A percentile compares a stretch with the other conserved stretches of the same genome.
Evolutionary conservation across 2,329 filamentous ascomycete genomes (phyloP).

Genomic region (Pezizomycotina sp.): DNA sequence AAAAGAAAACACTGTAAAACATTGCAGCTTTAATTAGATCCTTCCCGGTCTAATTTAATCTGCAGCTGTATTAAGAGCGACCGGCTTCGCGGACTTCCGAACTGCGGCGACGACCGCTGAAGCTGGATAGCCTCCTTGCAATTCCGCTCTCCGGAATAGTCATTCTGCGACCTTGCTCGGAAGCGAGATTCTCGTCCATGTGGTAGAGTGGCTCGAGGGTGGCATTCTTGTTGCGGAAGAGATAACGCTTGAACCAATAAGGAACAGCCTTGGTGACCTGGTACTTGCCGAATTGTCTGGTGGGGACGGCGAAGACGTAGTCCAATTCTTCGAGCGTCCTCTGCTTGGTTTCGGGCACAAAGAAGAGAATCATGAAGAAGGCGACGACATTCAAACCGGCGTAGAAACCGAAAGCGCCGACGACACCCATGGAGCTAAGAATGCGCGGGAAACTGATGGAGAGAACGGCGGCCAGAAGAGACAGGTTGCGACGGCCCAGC

Average conservation of each 20-base stretch:
- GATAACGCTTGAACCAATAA: constrained; percentile 43
- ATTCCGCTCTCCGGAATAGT: no score
- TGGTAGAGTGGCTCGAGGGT: constrained; percentile 37
- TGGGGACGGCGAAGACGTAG: constrained; percentile 44
- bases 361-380: constrained; percentile 40
- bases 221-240: constrained; percentile 37
- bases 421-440: constrained; percentile 32
- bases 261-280: constrained; percentile 41
- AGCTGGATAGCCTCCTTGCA: no score
- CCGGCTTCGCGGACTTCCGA: no score
- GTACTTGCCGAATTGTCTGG: constrained; percentile 40
- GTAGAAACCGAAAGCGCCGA: constrained; percentile 41
- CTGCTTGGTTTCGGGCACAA: constrained; percentile 44
- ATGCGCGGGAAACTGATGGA: constrained; percentile 48
- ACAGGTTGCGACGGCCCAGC: constrained; percentile 50
- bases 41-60: no score
- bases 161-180: constrained; percentile 7
- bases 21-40: no score
- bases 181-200: constrained; percentile 29
- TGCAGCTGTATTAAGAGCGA: no score
- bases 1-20: no score
- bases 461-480: constrained; percentile 43
- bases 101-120: no score
- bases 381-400: constrained; percentile 41
- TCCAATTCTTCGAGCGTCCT: constrained; percentile 38